Percentiles rank a stretch among this genome's conserved stretches.
Evolutionary conservation across 75 land plant species (phyloP).

Genomic region (Pinus taeda): DNA sequence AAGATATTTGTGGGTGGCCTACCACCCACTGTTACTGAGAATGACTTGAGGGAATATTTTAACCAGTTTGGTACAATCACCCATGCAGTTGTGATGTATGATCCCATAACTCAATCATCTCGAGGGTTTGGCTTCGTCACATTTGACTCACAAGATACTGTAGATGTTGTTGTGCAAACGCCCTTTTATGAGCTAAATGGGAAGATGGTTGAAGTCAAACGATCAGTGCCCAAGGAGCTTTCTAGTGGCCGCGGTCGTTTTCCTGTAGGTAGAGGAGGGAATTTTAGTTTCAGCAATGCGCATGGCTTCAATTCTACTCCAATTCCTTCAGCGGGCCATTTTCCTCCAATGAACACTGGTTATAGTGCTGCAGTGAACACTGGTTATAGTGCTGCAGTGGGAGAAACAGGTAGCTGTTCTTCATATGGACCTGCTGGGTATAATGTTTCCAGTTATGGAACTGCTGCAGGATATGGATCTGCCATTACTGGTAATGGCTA

Average conservation of each 20-base stretch:
- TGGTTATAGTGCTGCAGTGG: slow-evolving; percentile 46
- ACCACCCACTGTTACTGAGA: slow-evolving; percentile 47
- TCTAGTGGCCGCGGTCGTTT: slow-evolving; percentile 46
- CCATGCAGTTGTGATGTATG: slow-evolving; percentile 57
- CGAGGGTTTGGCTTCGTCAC: slow-evolving; percentile 70
- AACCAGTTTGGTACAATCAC: slow-evolving; percentile 51
- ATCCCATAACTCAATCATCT: slow-evolving; percentile 50
- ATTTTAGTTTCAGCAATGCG: slow-evolving; percentile 37
- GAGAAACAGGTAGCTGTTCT: slow-evolving; percentile 37
- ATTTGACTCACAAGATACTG: slow-evolving; percentile 88
- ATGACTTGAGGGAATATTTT: slow-evolving; percentile 51
- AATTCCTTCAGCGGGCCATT: slow-evolving; percentile 17
- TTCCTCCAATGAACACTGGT: slow-evolving; percentile 52
- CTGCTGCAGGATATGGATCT: slow-evolving; percentile 42
- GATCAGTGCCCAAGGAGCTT: slow-evolving; percentile 85
- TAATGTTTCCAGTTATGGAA: slow-evolving; percentile 39
- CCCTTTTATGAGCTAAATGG: slow-evolving; percentile 95
- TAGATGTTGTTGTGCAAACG: slow-evolving; percentile 72
- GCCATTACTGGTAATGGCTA: slow-evolving; percentile 41
- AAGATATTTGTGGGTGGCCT: slow-evolving; percentile 62
- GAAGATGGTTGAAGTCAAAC: slow-evolving; percentile 94
- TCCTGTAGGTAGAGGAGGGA: slow-evolving; percentile 31
- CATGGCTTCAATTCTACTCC: slow-evolving; percentile 5
- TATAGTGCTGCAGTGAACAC: too few relatives aligned
- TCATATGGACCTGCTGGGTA: slow-evolving; percentile 40